Evolutionary conservation across 768 basidiomycete genomes (phyloP).

Genomic region (Serendipita sp.): DNA sequence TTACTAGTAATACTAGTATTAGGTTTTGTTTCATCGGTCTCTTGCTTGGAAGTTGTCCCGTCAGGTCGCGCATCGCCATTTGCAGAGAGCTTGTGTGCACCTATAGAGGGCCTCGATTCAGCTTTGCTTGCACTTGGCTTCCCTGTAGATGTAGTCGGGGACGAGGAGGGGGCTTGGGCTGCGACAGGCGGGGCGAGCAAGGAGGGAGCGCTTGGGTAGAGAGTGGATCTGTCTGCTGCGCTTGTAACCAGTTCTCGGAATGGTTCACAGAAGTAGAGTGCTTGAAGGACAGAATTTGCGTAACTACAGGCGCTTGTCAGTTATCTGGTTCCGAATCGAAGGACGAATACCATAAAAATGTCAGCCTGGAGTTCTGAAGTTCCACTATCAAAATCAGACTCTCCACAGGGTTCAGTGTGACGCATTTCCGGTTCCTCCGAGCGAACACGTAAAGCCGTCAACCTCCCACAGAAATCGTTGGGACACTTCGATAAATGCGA

Average conservation of each 20-base stretch:
- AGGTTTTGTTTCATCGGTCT: not conserved
- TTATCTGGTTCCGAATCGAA: constrained; percentile 7
- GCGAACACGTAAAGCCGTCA: constrained; percentile 8
- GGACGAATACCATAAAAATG: not conserved
- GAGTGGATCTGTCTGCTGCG: constrained; percentile 30
- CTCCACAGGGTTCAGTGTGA: not conserved
- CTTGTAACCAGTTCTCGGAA: constrained; percentile 85
- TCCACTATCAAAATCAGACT: not conserved
- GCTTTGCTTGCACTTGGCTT: constrained; percentile 16
- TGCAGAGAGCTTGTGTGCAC: constrained; percentile 9
- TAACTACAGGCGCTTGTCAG: constrained; percentile 39
- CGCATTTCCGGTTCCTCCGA: constrained; percentile 8
- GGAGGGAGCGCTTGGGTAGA: constrained; percentile 13
- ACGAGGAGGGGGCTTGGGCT: constrained; percentile 19
- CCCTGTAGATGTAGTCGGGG: constrained; percentile 22
- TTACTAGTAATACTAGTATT: not conserved
- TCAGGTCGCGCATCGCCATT: constrained; percentile 17
- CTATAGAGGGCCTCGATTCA: not conserved
- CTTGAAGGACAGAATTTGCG: constrained; percentile 96
- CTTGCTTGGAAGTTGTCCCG: constrained; percentile 17
- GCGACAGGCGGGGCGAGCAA: not conserved
- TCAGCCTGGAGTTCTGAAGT: not conserved
- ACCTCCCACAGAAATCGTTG: constrained; percentile 6
- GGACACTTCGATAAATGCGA: not conserved
- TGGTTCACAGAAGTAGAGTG: constrained; percentile 87